These are phyloP conservation scores for Candida glucosophila DNA, from an alignment of 1,139 yeast species.

Conservation along the genomic window DNA sequence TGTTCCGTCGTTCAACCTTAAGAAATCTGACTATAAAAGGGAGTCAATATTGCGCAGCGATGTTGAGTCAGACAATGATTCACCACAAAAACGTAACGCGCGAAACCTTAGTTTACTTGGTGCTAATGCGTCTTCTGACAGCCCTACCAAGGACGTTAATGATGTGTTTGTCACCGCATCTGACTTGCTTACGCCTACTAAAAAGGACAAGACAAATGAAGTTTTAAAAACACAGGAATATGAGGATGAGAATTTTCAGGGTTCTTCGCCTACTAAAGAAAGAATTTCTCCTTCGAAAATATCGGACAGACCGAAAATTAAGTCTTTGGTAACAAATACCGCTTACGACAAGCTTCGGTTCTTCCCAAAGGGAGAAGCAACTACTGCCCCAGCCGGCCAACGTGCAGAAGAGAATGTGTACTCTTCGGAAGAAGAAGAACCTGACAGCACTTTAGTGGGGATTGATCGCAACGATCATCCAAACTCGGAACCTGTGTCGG, in stretches of 20 bases:
- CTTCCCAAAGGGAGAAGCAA: too few species aligned
- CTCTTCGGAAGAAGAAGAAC: too few species aligned
- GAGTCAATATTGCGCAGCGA: constrained; percentile 13
- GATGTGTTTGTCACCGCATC: constrained; percentile 36
- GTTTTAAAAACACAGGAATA: too few species aligned
- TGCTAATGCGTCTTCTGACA: constrained; percentile 11
- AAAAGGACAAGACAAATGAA: constrained; percentile 2
- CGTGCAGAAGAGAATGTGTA: too few species aligned
- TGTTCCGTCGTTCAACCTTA: constrained; percentile 13
- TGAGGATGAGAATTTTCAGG: background rate
- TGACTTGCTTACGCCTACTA: constrained; percentile 14
- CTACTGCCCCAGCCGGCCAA: too few species aligned
- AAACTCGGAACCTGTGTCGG: too few species aligned
- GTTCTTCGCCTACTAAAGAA: constrained; percentile 1
- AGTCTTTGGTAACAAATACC: constrained; percentile 31
- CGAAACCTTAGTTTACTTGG: constrained; percentile 13
- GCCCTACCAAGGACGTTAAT: constrained; percentile 13
- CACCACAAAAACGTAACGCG: constrained; percentile 7
- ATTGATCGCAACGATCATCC: too few species aligned
- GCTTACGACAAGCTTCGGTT: too few species aligned
- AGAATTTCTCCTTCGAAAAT: constrained; percentile 6
- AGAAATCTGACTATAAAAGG: constrained; percentile 6
- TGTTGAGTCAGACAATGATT: constrained; percentile 8
- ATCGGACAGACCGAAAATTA: constrained; percentile 12
- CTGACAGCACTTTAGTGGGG: too few species aligned